Evolutionary conservation across 371 early-diverging fungal species (phyloP), one percentile per base, ranked within the genome.

Genomic region (Mucor irregularis): DNA sequence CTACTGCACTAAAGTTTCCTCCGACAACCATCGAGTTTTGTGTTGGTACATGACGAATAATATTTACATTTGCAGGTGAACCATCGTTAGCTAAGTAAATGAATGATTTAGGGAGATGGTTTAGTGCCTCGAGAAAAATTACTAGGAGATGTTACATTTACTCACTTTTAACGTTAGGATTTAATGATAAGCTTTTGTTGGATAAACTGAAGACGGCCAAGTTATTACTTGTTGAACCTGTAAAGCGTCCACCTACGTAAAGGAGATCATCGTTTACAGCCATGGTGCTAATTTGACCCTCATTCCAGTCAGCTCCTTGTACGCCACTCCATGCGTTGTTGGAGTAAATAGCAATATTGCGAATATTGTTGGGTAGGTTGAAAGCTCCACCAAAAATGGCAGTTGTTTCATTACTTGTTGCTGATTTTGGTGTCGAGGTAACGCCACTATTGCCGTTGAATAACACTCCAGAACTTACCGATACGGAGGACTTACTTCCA

Each of bases 1-100:
- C 85, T n/a, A 81, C 69, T 1, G 73, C 70, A 6, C 64, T 69
- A 54, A 87, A 87, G 24, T 71, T 71, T 8, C 87, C 87, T n/a
- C 73, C 85, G 5, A 87, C 56, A 22, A 82, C 38, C 7, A 85
- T 61, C 14, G 47, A 24, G 0, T 56, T 50, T 24, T 59, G 58
- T 9, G 62, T 49, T 4, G 68, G 63, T 7, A 61, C 61, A 28
- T 59, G 54, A 25, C 69, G 73, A 31, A 85, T 74, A 10, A 68
- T 56, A 44, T 80, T 76, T 25, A 87, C 73, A 8, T 29, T 55
- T 0, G 73, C 68, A 4, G 50, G 50, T 0, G 69, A 62, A 5
- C 68, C 68, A 48, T 73, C 71, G 1, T 40, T 47, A 8, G 64
- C 42, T 42, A 64, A 64, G 47, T 13, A 33, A 33, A 40, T 21